phyloP scores from a whole-genome alignment of 2,329 filamentous ascomycete genomes.

The Beauveria bassiana region DNA sequence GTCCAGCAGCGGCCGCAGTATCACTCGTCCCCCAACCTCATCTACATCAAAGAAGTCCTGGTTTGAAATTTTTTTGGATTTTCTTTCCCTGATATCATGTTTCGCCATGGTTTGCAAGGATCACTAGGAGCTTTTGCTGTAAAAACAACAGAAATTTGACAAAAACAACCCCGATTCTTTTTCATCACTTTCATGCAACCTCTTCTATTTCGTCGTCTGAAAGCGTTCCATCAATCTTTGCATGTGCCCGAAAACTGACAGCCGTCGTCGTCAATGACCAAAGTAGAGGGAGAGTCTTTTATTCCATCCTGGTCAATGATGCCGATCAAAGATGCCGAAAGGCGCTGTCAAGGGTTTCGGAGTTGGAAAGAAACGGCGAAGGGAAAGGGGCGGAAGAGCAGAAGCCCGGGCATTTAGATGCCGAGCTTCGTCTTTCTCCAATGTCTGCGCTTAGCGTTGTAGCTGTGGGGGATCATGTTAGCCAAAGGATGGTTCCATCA shows the following conservation, averaged over 20 bases:
- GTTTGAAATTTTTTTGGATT: slow-evolving; percentile 2
- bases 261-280: background rate
- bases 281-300: background rate
- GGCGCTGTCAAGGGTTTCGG: slow-evolving; percentile 12
- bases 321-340: background rate
- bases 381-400: slow-evolving; percentile 11
- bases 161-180: background rate
- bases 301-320: background rate
- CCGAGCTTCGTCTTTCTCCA: slow-evolving; percentile 99
- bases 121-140: background rate
- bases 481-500: background rate
- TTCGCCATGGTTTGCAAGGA: background rate
- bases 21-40: background rate
- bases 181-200: slow-evolving; percentile 1
- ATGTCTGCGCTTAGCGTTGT: slow-evolving; percentile 99
- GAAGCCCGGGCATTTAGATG: slow-evolving; percentile 62
- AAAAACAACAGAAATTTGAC: background rate
- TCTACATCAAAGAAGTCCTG: background rate
- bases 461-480: slow-evolving; percentile 48
- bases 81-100: slow-evolving; percentile 1
- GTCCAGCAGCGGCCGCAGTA: background rate
- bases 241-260: background rate
- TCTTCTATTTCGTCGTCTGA: background rate
- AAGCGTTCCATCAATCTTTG: slow-evolving; percentile 1
- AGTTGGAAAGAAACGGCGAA: slow-evolving; percentile 18